Conservation (phyloP, 129 eudicot genomes). For the carrot (Daucus carota) region DH1_v3.0 NC_030387.2:40622001-40622500, state of each 20-base stretch:
- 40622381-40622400: conserved; percentile 89
- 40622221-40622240: conserved; percentile 34
- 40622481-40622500: conserved; percentile 9
- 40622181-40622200: conserved; percentile 96
- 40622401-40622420: conserved; percentile 76
- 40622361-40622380: conserved; percentile 89
- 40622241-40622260: not conserved
- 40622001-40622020: not conserved
- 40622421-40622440: not conserved
- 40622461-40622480: not conserved
- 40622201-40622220: conserved; percentile 95
- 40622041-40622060: conserved; percentile 77
- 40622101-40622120: conserved; percentile 98
- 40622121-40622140: conserved; percentile 97
- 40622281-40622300: no score
- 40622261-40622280: not conserved
- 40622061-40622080: conserved; percentile 95
- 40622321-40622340: not conserved
- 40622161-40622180: conserved; percentile 98
- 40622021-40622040: conserved; percentile 51
- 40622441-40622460: not conserved
- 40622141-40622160: conserved; percentile 98
- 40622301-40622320: not conserved
- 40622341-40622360: conserved; percentile 94
- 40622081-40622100: conserved; percentile 93